phyloP scores from a whole-genome alignment of 108 stramenopile species.

The Discostella stelligeroides region DNA sequence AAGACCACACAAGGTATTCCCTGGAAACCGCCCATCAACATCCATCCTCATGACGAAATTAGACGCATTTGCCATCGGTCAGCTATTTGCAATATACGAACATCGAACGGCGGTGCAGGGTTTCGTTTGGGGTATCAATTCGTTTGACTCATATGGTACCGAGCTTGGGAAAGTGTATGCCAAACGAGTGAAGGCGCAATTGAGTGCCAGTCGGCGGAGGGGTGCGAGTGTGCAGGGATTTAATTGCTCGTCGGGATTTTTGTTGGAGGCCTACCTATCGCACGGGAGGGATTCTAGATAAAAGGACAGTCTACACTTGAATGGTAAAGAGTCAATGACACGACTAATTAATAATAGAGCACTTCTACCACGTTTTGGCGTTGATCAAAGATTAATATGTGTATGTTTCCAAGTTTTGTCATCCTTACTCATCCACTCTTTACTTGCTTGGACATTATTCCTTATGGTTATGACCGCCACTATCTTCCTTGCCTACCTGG shows the following conservation, averaged over 20 bases:
- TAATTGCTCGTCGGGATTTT: slow-evolving; percentile 73
- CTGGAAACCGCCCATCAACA: slow-evolving; percentile 97
- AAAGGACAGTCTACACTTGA: neutral
- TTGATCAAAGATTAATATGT: slow-evolving; percentile 10
- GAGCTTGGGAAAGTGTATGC: slow-evolving; percentile 91
- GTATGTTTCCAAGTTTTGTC: slow-evolving; percentile 32
- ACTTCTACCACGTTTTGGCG: neutral
- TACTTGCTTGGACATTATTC: too few relatives aligned
- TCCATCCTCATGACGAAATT: slow-evolving; percentile 80
- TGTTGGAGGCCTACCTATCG: slow-evolving; percentile 81
- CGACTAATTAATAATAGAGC: too few relatives aligned
- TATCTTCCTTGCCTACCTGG: too few relatives aligned
- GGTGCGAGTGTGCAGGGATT: slow-evolving; percentile 90
- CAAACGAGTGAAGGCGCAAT: slow-evolving; percentile 73
- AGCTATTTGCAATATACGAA: slow-evolving; percentile 96
- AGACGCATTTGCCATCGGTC: slow-evolving; percentile 88
- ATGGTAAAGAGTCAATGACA: neutral
- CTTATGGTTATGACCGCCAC: too few relatives aligned
- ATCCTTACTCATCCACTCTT: neutral
- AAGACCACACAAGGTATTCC: slow-evolving; percentile 92
- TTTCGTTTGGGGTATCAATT: slow-evolving; percentile 97
- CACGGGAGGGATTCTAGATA: slow-evolving; percentile 53
- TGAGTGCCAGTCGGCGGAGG: slow-evolving; percentile 66
- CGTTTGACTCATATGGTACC: slow-evolving; percentile 97
- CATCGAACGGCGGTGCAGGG: slow-evolving; percentile 98